Conservation (phyloP, 805 yeast species). For the Phaffomyces thermotolerans region DNA sequence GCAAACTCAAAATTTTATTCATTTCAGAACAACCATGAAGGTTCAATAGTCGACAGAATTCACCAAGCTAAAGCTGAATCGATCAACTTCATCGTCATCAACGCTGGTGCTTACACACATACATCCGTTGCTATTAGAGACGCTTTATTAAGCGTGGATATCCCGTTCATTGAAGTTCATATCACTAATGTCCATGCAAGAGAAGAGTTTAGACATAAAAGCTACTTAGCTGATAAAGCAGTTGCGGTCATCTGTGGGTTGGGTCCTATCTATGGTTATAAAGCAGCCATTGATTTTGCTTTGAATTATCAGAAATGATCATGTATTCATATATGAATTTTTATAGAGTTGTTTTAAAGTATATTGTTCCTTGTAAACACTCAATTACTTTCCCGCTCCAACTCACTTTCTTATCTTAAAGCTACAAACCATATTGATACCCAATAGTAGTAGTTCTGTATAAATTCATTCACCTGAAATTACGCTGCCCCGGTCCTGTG, state of each 20-base stretch:
- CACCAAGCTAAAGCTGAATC: slow-evolving; percentile 35
- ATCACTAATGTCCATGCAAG: slow-evolving; percentile 45
- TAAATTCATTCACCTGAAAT: no score
- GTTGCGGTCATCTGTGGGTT: slow-evolving; percentile 32
- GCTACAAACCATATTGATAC: no score
- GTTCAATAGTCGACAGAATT: slow-evolving; percentile 38
- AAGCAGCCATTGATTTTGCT: slow-evolving; percentile 24
- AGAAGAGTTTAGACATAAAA: slow-evolving; percentile 44
- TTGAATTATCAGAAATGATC: slow-evolving; percentile 14
- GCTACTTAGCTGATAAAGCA: slow-evolving; percentile 42
- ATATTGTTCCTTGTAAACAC: no score
- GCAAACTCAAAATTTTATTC: slow-evolving; percentile 27
- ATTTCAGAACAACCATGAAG: slow-evolving; percentile 41
- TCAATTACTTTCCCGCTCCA: no score
- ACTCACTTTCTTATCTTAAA: no score
- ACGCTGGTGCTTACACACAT: slow-evolving; percentile 48
- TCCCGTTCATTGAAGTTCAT: slow-evolving; percentile 44
- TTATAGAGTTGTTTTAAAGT: no score
- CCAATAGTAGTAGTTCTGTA: no score
- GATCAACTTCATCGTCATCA: slow-evolving; percentile 38
- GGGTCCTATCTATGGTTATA: slow-evolving; percentile 25
- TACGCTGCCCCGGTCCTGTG: no score
- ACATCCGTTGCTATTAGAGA: slow-evolving; percentile 45
- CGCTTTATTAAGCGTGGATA: slow-evolving; percentile 40
- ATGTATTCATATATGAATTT: no score